Evolutionary conservation across 768 basidiomycete genomes (phyloP).

Genomic region (Termitomyces sp.): DNA sequence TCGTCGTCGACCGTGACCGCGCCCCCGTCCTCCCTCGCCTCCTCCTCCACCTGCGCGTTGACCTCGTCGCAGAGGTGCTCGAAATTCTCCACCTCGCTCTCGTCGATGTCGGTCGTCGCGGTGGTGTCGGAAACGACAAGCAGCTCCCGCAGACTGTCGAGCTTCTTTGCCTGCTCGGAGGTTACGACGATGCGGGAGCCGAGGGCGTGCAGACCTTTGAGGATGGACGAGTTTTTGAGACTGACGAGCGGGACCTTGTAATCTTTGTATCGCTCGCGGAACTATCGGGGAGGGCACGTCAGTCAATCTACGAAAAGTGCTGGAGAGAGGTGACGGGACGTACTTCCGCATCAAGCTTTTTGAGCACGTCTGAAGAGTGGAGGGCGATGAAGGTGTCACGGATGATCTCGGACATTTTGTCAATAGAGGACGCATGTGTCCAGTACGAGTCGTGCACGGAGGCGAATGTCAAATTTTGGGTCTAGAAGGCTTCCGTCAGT

Average conservation of each 20-base stretch:
- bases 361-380: constrained; percentile 83
- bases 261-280: constrained; percentile 69
- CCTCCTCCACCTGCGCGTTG: constrained; percentile 15
- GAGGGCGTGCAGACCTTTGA: constrained; percentile 36
- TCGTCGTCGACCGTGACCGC: constrained; percentile 20
- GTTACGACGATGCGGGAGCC: constrained; percentile 41
- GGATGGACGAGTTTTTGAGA: constrained; percentile 30
- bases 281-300: constrained; percentile 32
- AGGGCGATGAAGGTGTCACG: constrained; percentile 91
- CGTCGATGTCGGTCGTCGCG: constrained; percentile 26
- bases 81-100: constrained; percentile 16
- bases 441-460: constrained; percentile 99
- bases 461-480: constrained; percentile 76
- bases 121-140: constrained; percentile 31
- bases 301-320: background rate
- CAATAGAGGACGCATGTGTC: constrained; percentile 88
- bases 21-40: constrained; percentile 13
- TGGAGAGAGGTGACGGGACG: constrained; percentile 17
- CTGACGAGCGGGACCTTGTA: constrained; percentile 58
- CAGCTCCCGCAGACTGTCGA: constrained; percentile 26
- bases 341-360: constrained; percentile 70
- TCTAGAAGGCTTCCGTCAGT: constrained; percentile 31
- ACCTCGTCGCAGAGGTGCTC: constrained; percentile 5
- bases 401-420: constrained; percentile 84
- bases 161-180: constrained; percentile 30